Evolutionary conservation across 176 grass and related monocot genomes (phyloP), one percentile per base, ranked within the genome.

Genomic region (Musa itinerans): DNA sequence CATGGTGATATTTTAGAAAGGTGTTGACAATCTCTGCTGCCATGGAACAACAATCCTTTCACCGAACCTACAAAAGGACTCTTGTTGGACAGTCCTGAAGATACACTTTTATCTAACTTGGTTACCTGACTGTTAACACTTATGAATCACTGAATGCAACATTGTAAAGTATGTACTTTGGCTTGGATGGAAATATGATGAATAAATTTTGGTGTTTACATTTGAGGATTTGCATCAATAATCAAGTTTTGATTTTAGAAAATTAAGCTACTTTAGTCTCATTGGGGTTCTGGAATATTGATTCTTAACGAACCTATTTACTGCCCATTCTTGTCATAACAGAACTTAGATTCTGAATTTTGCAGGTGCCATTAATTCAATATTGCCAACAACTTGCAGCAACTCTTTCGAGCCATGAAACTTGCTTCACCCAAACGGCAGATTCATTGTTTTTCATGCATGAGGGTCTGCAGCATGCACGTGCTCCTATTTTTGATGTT

Each of bases 341-440:
- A 5, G 63, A 73, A 21, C 12, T 54, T 9, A 25, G 29, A 24
- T 65, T 43, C 21, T 73, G 9, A 27, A 14, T 3, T 84, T 13
- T 72, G 34, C 83, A 99, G 95, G 95, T 87, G 72, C 90, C 95
- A 16, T 86, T 99, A 85, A 88, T 99, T 52, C 73, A 92, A 82
- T 91, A 99, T 65, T 99, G 90, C 82, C 88, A 93, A 83, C 95
- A 99, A 70, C 95, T 99, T 79, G 90, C 86, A 61, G 80, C 91
- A 17, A 99, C 95, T 72, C 86, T 99, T 58, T 89, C 83, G 21
- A 89, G 79, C 61, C 95, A 99, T 79, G 95, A 99, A 69, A 87
- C 84, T 53, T 99, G 95, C 76, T 99, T 99, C 80, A 94, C 88
- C 51, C 90, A 94, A 85, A 99, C 95, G 83, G 95, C 95, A 22